Percentiles rank a stretch among this genome's conserved stretches.
Conservation (phyloP, 768 basidiomycete genomes). For the Agrocybe praecox region DNA sequence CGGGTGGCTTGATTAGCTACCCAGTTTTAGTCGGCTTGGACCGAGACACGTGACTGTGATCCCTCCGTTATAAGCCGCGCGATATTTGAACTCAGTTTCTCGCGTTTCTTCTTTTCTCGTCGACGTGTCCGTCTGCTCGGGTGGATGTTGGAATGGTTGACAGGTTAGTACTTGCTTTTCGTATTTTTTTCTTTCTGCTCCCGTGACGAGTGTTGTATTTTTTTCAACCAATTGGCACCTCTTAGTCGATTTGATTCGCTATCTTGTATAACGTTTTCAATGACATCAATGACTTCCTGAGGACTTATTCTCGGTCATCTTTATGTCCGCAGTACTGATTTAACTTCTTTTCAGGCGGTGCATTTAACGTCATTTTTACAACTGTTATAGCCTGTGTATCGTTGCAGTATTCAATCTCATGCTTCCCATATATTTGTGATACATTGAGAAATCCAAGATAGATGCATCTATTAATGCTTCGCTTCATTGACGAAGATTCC, state of each 20-base stretch:
- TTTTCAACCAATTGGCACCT: slow-evolving; percentile 83
- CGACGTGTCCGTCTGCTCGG: neutral
- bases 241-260: slow-evolving; percentile 77
- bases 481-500: slow-evolving; percentile 78
- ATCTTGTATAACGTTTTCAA: slow-evolving; percentile 46
- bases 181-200: slow-evolving; percentile 21
- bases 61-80: slow-evolving; percentile 8
- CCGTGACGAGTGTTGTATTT: slow-evolving; percentile 82
- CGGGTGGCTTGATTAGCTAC: slow-evolving; percentile 33
- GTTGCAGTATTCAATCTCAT: neutral
- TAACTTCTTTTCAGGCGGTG: neutral
- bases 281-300: slow-evolving; percentile 90
- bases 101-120: neutral
- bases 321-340: slow-evolving; percentile 3
- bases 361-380: neutral
- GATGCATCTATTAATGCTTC: neutral
- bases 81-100: neutral
- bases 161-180: slow-evolving; percentile 26
- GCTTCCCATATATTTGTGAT: neutral
- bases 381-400: neutral
- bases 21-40: slow-evolving; percentile 28
- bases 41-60: slow-evolving; percentile 27
- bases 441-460: neutral
- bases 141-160: neutral
- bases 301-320: slow-evolving; percentile 40